A percentile compares a stretch with the other conserved stretches of the same genome.
Conservation (phyloP, 805 yeast species). For the Barnettozyma salicaria region DNA sequence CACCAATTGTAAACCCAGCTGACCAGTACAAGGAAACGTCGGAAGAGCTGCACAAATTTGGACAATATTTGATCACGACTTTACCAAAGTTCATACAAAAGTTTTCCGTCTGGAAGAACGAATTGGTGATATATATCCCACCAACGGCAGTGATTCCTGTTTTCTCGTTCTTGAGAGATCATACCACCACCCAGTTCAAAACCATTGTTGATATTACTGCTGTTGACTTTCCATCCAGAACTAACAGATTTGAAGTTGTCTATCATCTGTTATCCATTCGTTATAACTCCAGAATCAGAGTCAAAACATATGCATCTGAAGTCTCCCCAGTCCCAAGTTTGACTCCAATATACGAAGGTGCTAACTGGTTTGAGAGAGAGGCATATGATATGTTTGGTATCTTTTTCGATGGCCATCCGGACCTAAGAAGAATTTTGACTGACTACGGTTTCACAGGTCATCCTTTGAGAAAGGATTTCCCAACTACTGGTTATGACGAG, state of each 20-base stretch:
- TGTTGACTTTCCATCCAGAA: slow-evolving; percentile 79
- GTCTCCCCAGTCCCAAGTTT: slow-evolving; percentile 75
- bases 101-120: slow-evolving; percentile 88
- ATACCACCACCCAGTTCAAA: slow-evolving; percentile 77
- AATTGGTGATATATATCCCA: slow-evolving; percentile 66
- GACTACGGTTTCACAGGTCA: slow-evolving; percentile 92
- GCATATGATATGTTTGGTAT: slow-evolving; percentile 84
- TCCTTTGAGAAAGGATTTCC: slow-evolving; percentile 88
- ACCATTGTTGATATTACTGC: slow-evolving; percentile 77
- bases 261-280: slow-evolving; percentile 77
- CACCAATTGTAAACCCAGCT: slow-evolving; percentile 59
- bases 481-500: slow-evolving; percentile 87
- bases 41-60: slow-evolving; percentile 76
- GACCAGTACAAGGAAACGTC: slow-evolving; percentile 61
- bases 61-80: slow-evolving; percentile 68
- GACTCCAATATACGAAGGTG: slow-evolving; percentile 67
- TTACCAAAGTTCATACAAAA: slow-evolving; percentile 80
- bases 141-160: slow-evolving; percentile 74
- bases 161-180: slow-evolving; percentile 63
- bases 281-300: slow-evolving; percentile 81
- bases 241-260: slow-evolving; percentile 81
- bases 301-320: slow-evolving; percentile 84
- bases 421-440: slow-evolving; percentile 81
- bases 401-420: slow-evolving; percentile 86
- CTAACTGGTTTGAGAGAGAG: slow-evolving; percentile 89